Evolutionary conservation across 129 eudicot species (phyloP).

Genomic region (Flaveria robusta): DNA sequence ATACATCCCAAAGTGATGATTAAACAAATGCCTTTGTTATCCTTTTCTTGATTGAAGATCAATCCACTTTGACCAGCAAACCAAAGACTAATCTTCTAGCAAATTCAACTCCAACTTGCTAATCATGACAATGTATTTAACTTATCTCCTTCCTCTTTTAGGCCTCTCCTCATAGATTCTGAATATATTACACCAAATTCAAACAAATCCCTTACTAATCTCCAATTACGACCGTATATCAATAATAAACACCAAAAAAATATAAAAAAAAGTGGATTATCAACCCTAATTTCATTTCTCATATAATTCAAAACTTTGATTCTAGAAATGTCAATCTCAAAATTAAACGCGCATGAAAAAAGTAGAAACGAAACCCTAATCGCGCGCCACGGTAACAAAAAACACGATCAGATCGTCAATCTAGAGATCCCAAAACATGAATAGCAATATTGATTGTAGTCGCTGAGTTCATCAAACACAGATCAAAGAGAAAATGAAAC

Average conservation of each 20-base stretch:
- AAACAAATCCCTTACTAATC: background rate
- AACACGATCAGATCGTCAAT: constrained; percentile 18
- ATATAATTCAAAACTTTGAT: background rate
- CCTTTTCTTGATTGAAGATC: constrained; percentile 7
- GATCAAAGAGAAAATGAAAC: background rate
- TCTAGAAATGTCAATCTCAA: background rate
- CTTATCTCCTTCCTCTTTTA: no score
- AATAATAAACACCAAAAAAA: background rate
- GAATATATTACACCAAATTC: background rate
- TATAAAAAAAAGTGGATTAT: background rate
- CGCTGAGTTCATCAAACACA: background rate
- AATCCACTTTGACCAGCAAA: constrained; percentile 13
- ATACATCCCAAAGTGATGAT: background rate
- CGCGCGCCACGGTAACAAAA: background rate
- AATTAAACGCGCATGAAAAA: background rate
- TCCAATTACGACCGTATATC: background rate
- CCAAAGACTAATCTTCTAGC: background rate
- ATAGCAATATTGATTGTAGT: background rate
- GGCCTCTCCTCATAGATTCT: background rate
- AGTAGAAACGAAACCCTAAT: background rate
- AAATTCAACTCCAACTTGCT: background rate
- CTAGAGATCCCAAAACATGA: constrained; percentile 28
- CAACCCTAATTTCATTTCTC: constrained; percentile 15
- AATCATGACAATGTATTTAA: no score
- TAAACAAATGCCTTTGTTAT: background rate